Conservation (phyloP, 78 protist genomes). For the Dictyostelium capitatum region DNA sequence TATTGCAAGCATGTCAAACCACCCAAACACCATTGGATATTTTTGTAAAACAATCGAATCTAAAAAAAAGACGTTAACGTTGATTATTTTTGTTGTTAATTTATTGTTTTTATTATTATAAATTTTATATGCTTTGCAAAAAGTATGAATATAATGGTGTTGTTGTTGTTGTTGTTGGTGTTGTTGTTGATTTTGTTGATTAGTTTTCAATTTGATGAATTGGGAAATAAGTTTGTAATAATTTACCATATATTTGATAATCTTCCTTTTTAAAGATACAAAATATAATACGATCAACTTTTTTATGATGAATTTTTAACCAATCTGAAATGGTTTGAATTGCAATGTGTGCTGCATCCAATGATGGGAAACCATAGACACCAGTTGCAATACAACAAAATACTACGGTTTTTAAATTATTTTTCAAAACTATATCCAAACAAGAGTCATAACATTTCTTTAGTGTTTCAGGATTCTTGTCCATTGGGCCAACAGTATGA, state of each 20-base stretch:
- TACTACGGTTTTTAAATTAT: conserved; percentile 56
- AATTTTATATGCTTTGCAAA: not conserved
- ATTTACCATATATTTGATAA: conserved; percentile 51
- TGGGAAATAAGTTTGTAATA: conserved; percentile 60
- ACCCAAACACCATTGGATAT: no score
- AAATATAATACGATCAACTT: conserved; percentile 69
- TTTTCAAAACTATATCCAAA: conserved; percentile 30
- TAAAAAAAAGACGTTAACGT: no score
- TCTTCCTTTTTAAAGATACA: conserved; percentile 75
- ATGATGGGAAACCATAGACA: conserved; percentile 85
- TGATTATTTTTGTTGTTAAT: no score
- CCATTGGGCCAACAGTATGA: conserved; percentile 93
- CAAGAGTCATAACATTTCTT: conserved; percentile 70
- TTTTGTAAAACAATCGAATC: no score
- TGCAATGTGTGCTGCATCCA: conserved; percentile 82
- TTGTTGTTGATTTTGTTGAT: not conserved
- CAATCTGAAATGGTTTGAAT: conserved; percentile 48
- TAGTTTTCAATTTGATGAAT: not conserved
- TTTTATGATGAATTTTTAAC: conserved; percentile 38
- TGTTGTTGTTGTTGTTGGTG: not conserved
- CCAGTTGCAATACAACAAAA: conserved; percentile 91
- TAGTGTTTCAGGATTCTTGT: conserved; percentile 36
- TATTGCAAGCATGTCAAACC: no score
- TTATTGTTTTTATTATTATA: no score
- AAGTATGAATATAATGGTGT: not conserved